Base-by-base conservation (phyloP, 148 eudicot genomes). In the Silene conica region DNA sequence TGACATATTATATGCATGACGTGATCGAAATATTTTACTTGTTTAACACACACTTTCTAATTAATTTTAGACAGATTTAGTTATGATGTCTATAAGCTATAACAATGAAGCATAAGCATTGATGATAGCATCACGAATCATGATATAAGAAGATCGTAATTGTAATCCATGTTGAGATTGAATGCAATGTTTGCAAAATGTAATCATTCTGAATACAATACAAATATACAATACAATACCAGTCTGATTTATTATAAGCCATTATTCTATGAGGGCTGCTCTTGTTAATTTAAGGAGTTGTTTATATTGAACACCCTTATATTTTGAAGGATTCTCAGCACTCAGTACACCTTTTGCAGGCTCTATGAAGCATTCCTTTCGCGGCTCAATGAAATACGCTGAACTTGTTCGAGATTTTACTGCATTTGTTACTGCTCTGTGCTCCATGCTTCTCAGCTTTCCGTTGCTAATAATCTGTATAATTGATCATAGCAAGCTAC, bases 371-470 rank as follows among this genome's bases (percentile, higher is more conserved):
- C 70, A 66, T 5, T 66, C 70, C 15, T 66, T 66, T 38, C 70
- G 25, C 8, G 70, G 52, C 23, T 66, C 70, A 66, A 38, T 66
- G 41, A 66, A 66, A n/a, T 6, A 66, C 26, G 25, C 70, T 9
- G 54, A 19, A 38, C 16, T 41, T 38, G 25, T 66, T 38, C 52
- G 70, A 43, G 70, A 66, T 66, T 59, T 10, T 20, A 10, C 26
- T 20, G 63, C 63, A 11, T 59, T 59, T 11, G 63, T 59, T 22
- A 59, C 63, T 19, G 28, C 63, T 22, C 63, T 28, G 12, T 66
- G 68, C 68, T 64, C 46, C 46, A 64, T 64, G 34, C 68, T 64
- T 64, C 21, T 64, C 68, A 34, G 68, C 68, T 64, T 64, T 18
- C 68, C 68, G 18, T 64, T 31, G 48, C 68, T 64, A 5, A 64